A percentile compares a stretch with the other conserved stretches of the same genome.
Evolutionary conservation across 495 filamentous ascomycete species (phyloP).

Genomic region (Penicillium angulare): DNA sequence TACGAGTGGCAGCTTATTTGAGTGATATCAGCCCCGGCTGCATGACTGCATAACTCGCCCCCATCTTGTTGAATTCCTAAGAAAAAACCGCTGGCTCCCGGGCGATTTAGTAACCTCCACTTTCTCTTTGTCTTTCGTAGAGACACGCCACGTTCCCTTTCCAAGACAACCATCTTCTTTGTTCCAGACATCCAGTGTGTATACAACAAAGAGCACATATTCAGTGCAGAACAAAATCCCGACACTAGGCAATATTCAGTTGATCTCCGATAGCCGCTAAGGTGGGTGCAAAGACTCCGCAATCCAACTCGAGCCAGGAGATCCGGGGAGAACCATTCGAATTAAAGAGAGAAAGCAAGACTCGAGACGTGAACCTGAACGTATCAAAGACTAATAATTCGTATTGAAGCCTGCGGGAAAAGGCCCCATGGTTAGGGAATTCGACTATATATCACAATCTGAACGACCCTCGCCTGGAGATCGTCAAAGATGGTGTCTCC

Average conservation of each 20-base stretch:
- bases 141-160: background rate
- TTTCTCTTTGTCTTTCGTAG: background rate
- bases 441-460: no score
- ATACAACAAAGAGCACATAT: background rate
- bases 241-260: background rate
- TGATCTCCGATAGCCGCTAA: background rate
- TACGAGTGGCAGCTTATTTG: background rate
- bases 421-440: background rate
- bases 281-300: background rate
- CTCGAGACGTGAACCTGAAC: no score
- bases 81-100: background rate
- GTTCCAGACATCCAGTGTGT: background rate
- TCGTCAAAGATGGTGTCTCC: slow-evolving; percentile 13
- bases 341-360: background rate
- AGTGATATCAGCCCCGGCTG: background rate
- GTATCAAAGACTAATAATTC: no score
- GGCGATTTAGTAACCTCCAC: no score
- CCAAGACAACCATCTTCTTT: background rate
- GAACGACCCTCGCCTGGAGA: no score
- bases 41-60: background rate
- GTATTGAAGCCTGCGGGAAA: no score
- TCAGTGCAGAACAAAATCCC: background rate
- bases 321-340: no score
- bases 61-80: background rate
- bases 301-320: background rate